These are phyloP conservation scores for Cochlearia excelsa DNA, from an alignment of 345 rosid species.

Conservation along the genomic window DNA sequence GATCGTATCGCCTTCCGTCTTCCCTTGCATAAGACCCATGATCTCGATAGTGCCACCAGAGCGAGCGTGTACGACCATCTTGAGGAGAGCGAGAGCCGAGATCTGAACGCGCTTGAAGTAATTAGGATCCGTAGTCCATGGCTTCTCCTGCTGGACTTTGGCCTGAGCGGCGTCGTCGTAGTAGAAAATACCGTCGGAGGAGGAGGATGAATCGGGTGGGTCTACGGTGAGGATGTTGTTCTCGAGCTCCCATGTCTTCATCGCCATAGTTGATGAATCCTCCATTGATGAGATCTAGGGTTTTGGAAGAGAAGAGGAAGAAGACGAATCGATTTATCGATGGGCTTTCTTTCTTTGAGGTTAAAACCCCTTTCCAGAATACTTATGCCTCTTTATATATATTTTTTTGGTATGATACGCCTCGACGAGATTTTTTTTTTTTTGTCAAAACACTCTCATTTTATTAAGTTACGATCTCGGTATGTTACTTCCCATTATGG, in stretches of 20 bases:
- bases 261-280: conserved; percentile 60
- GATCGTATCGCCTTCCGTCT: conserved; percentile 91
- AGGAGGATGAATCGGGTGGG: conserved; percentile 37
- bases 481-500: too few relatives aligned
- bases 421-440: too few relatives aligned
- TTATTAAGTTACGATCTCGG: too few relatives aligned
- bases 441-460: too few relatives aligned
- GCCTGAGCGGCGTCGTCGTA: conserved; percentile 37
- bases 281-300: conserved; percentile 28
- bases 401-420: too few relatives aligned
- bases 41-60: conserved; percentile 99
- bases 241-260: conserved; percentile 97
- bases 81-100: conserved; percentile 95
- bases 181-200: conserved; percentile 77
- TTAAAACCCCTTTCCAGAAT: too few relatives aligned
- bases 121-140: conserved; percentile 91
- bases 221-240: conserved; percentile 73
- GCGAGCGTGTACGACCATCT: conserved; percentile 99
- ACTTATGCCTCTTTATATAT: too few relatives aligned
- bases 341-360: too few relatives aligned
- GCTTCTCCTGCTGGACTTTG: conserved; percentile 67
- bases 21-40: conserved; percentile 99
- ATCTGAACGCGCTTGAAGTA: conserved; percentile 95
- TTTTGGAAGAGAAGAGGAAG: background rate
- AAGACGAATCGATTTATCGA: too few relatives aligned